phyloP scores from a whole-genome alignment of 2,329 filamentous ascomycete species.

The Penicillium sclerotiorum region DNA sequence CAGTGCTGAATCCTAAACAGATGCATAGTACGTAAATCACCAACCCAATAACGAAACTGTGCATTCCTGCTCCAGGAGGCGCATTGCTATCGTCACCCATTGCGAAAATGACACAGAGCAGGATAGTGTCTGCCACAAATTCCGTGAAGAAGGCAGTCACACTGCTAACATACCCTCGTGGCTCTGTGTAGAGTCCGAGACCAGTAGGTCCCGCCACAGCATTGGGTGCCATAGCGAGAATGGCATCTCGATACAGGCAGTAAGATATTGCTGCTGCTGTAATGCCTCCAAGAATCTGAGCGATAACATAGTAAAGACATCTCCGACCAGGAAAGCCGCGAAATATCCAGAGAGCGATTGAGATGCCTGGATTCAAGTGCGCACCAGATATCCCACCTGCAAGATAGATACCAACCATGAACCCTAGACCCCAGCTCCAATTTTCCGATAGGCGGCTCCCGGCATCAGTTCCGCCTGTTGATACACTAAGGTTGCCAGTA shows the following conservation, averaged over 20 bases:
- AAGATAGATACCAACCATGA: slow-evolving; percentile 48
- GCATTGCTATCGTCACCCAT: slow-evolving; percentile 48
- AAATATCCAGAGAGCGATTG: slow-evolving; percentile 39
- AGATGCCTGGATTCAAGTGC: slow-evolving; percentile 53
- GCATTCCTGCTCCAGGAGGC: slow-evolving; percentile 48
- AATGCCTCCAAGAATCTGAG: slow-evolving; percentile 40
- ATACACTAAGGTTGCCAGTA: slow-evolving; percentile 26
- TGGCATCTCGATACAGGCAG: slow-evolving; percentile 40
- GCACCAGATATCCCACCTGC: slow-evolving; percentile 52
- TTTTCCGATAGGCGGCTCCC: slow-evolving; percentile 25
- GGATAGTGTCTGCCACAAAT: slow-evolving; percentile 37
- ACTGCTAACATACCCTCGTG: slow-evolving; percentile 6
- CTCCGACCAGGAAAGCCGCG: slow-evolving; percentile 38
- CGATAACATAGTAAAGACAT: slow-evolving; percentile 34
- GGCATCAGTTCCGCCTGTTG: slow-evolving; percentile 23
- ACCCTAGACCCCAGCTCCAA: slow-evolving; percentile 31
- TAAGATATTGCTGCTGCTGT: slow-evolving; percentile 38
- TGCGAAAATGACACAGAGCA: slow-evolving; percentile 37
- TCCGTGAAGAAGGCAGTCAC: slow-evolving; percentile 41
- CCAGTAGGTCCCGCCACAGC: not conserved
- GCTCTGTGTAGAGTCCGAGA: slow-evolving; percentile 4
- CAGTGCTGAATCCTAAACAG: slow-evolving; percentile 39
- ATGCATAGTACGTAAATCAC: slow-evolving; percentile 20
- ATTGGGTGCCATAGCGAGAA: slow-evolving; percentile 20
- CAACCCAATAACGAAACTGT: slow-evolving; percentile 32